Evolutionary conservation across 1,139 yeast genomes (phyloP).

Genomic region (Lodderomyces orthopsilosis): DNA sequence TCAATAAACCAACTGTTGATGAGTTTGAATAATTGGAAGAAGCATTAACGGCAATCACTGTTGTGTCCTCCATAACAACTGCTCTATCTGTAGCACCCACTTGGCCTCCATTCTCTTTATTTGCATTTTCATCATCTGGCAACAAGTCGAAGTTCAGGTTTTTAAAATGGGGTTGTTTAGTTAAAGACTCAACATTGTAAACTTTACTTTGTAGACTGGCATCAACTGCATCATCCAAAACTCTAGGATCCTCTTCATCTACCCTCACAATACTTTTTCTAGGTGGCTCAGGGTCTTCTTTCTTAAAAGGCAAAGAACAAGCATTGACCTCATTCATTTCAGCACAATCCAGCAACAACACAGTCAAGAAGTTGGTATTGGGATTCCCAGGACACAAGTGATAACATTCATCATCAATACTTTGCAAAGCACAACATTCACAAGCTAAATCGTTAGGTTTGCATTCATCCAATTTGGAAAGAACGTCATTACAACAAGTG

Average conservation of each 20-base stretch:
- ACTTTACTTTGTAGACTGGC: slow-evolving; percentile 13
- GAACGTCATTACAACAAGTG: slow-evolving; percentile 45
- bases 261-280: slow-evolving; percentile 1
- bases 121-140: slow-evolving; percentile 7
- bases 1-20: neutral
- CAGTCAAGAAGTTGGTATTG: slow-evolving; percentile 45
- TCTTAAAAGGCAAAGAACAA: slow-evolving; percentile 48
- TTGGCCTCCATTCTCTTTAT: neutral
- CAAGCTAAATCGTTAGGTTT: slow-evolving; percentile 53
- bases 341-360: slow-evolving; percentile 45
- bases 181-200: slow-evolving; percentile 4
- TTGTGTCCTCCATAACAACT: neutral
- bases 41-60: neutral
- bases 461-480: slow-evolving; percentile 45
- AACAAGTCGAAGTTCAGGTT: slow-evolving; percentile 12
- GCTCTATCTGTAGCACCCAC: neutral
- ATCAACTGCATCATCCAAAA: slow-evolving; percentile 8
- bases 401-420: slow-evolving; percentile 43
- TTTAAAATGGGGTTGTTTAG: slow-evolving; percentile 9
- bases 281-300: slow-evolving; percentile 22
- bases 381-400: slow-evolving; percentile 50
- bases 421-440: slow-evolving; percentile 55
- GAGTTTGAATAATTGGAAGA: slow-evolving; percentile 1
- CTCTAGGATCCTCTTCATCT: slow-evolving; percentile 6
- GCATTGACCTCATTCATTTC: slow-evolving; percentile 49